These are phyloP conservation scores for Citrus unshiu DNA, from an alignment of 345 rosid genomes.

Conservation along the genomic window DNA sequence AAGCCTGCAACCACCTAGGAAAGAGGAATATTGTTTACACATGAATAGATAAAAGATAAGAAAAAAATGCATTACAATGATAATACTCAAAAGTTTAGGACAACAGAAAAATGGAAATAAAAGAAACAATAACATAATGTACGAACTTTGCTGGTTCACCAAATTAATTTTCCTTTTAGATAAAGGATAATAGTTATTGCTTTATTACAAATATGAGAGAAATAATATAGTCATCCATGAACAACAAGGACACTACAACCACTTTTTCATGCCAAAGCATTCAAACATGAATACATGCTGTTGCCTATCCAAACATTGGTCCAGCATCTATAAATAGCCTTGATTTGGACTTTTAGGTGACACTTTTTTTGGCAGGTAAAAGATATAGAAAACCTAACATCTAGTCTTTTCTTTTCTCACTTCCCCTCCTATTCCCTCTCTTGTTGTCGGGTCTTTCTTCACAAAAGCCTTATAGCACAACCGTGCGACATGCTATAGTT, in stretches of 20 bases:
- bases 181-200: not conserved
- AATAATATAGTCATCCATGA: not conserved
- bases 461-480: not conserved
- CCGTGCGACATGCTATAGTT: not conserved
- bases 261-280: not conserved
- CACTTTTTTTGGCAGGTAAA: not conserved
- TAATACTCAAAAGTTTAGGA: not conserved
- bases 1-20: slow-evolving; percentile 59
- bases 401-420: not conserved
- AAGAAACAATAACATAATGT: not conserved
- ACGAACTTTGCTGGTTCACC: not conserved
- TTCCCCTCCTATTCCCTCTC: not conserved
- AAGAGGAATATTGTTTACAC: slow-evolving; percentile 25
- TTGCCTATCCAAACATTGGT: not conserved
- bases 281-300: not conserved
- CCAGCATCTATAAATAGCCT: not conserved
- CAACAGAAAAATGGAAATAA: not conserved
- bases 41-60: slow-evolving; percentile 1
- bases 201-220: not conserved
- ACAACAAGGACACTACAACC: not conserved
- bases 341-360: not conserved
- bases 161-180: not conserved
- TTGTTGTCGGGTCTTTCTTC: not conserved
- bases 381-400: not conserved
- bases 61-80: not conserved